Base-by-base conservation (phyloP, 441 rosid genomes). In the Iberis amara region DNA sequence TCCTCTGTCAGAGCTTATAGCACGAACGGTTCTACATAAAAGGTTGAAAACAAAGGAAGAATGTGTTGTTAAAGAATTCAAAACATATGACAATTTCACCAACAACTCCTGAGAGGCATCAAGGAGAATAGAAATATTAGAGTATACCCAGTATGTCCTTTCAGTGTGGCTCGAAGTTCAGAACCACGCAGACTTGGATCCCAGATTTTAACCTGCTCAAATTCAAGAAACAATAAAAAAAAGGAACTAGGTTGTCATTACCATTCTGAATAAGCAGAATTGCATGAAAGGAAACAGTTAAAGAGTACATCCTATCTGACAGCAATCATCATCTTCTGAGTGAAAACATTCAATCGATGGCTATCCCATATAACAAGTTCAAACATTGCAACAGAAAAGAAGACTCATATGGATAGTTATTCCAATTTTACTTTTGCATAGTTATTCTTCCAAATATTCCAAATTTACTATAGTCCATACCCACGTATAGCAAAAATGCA, bases 181-280 rank as follows among this genome's bases (percentile, higher is more conserved):
- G 89, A 84, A 62, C 96, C 95, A 52, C 99, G 99, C 62, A 81
- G 73, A 74, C 97, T 94, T 56, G 99, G 97, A 79, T 94, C 99
- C 99, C 99, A 94, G 57, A 94, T 83, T 63, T 85, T 94, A 59
- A 94, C 96, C 99, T 94, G 83, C 74, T 68, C 49, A 48, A 53
- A 47, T 52, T 39, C 47, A 48, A 33, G 48, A 38, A 49, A 42
- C 54, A 42, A 30, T 51, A 15, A 66, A 41, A 47, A 47, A 31
- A 47, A 42, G 43, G 28, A 18, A 41, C 31, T 44, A 35, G 35
- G 41, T 47, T 42, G 24, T 35, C 40, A 33, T 21, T 31, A 33
- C 59, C 14, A 45, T 60, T 57, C 42, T 45, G n/a, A 51, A 68
- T 49, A 31, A 42, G 40, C 11, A 41, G 14, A 40, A 53, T 42